phyloP scores from a whole-genome alignment of 2,329 filamentous ascomycete species.

The Fusarium robinianum region DNA sequence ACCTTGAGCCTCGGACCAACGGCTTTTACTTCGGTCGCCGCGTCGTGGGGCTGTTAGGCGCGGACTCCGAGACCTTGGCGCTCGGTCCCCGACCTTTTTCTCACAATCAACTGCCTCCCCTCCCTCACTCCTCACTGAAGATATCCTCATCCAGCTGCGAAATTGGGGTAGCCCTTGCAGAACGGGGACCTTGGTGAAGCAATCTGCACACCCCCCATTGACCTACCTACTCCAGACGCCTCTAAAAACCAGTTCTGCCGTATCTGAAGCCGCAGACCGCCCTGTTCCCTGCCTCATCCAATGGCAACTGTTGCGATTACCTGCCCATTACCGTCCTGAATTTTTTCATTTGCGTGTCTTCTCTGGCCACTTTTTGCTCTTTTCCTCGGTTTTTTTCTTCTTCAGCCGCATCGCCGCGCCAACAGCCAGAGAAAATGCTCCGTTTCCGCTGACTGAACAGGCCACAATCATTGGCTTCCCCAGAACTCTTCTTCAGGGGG shows the following conservation, averaged over 20 bases:
- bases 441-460: background rate
- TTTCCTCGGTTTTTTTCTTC: constrained; percentile 6
- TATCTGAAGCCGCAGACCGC: constrained; percentile 30
- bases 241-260: constrained; percentile 29
- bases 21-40: constrained; percentile 39
- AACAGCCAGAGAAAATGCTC: constrained; percentile 3
- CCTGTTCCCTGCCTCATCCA: constrained; percentile 23
- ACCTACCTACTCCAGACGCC: constrained; percentile 17
- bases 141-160: constrained; percentile 16
- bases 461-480: constrained; percentile 3
- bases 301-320: constrained; percentile 27
- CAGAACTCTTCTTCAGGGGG: too few species aligned
- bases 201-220: constrained; percentile 20
- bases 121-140: constrained; percentile 14
- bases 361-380: background rate
- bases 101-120: too few species aligned
- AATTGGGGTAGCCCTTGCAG: constrained; percentile 28
- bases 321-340: constrained; percentile 14
- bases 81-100: constrained; percentile 36
- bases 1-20: constrained; percentile 36
- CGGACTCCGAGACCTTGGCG: constrained; percentile 27
- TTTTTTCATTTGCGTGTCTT: constrained; percentile 1
- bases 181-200: constrained; percentile 21
- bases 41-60: constrained; percentile 26
- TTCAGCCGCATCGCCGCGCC: constrained; percentile 22